Conservation (phyloP, 345 rosid species). For the Camelina hispida region DNA sequence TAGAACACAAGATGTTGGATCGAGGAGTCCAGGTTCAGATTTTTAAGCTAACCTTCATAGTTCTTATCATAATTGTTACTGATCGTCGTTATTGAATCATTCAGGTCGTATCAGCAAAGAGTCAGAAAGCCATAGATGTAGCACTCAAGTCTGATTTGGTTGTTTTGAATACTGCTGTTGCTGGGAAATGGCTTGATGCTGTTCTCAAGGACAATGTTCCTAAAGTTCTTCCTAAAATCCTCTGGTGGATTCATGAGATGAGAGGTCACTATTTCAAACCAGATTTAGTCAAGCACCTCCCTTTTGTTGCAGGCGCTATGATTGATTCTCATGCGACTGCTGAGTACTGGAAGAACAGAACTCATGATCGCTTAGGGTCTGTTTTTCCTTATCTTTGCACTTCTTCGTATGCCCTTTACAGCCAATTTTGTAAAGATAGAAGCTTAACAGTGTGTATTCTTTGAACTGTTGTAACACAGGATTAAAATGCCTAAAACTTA, state of each 20-base stretch:
- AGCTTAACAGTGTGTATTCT: slow-evolving; percentile 6
- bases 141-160: slow-evolving; percentile 83
- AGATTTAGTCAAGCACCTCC: slow-evolving; percentile 91
- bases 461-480: slow-evolving; percentile 55
- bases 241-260: slow-evolving; percentile 99
- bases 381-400: slow-evolving; percentile 27
- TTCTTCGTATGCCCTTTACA: neutral
- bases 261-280: slow-evolving; percentile 90
- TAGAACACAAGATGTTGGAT: slow-evolving; percentile 84
- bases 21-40: slow-evolving; percentile 76
- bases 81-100: slow-evolving; percentile 4
- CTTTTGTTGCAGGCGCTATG: slow-evolving; percentile 90
- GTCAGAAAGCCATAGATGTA: slow-evolving; percentile 64
- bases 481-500: slow-evolving; percentile 91
- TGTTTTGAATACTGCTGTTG: slow-evolving; percentile 88
- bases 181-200: slow-evolving; percentile 92
- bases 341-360: slow-evolving; percentile 90
- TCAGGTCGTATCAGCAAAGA: slow-evolving; percentile 71
- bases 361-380: slow-evolving; percentile 76
- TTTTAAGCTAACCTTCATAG: neutral
- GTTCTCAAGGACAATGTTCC: slow-evolving; percentile 74
- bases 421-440: neutral
- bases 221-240: slow-evolving; percentile 74
- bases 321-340: slow-evolving; percentile 92
- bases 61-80: slow-evolving; percentile 5